Percentiles rank a stretch among this genome's conserved stretches.
Evolutionary conservation across 179 eudicot genomes (phyloP).

Genomic region (Corrigiola litoralis): DNA sequence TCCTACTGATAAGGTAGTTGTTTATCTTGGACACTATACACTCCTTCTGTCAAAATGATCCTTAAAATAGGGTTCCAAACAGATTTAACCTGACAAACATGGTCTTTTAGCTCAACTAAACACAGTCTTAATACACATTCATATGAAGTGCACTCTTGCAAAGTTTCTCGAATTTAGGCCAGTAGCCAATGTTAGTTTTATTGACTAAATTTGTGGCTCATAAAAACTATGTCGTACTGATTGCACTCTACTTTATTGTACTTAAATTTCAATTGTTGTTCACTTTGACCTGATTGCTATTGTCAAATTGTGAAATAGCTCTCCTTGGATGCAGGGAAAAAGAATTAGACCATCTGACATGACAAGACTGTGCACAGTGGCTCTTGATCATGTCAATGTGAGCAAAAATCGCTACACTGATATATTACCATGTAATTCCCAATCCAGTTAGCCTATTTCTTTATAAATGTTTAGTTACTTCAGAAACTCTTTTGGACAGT

Average conservation of each 20-base stretch:
- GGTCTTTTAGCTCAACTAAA: too few species aligned
- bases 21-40: too few species aligned
- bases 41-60: too few species aligned
- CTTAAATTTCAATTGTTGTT: neutral
- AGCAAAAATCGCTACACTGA: constrained; percentile 80
- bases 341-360: constrained; percentile 54
- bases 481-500: neutral
- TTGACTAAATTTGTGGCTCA: too few species aligned
- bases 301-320: neutral
- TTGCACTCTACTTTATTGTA: neutral
- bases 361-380: constrained; percentile 57
- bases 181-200: too few species aligned
- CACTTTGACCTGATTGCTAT: neutral
- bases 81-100: too few species aligned
- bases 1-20: too few species aligned
- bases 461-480: neutral
- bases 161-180: too few species aligned
- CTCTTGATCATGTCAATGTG: constrained; percentile 47
- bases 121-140: too few species aligned
- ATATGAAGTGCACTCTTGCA: too few species aligned
- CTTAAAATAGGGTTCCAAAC: too few species aligned
- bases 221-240: too few species aligned
- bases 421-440: constrained; percentile 78
- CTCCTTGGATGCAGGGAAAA: constrained; percentile 39
- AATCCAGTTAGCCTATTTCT: neutral